These are phyloP conservation scores for Tetrahymena malaccensis DNA, from an alignment of 73 alveolate species.

Conservation along the genomic window DNA sequence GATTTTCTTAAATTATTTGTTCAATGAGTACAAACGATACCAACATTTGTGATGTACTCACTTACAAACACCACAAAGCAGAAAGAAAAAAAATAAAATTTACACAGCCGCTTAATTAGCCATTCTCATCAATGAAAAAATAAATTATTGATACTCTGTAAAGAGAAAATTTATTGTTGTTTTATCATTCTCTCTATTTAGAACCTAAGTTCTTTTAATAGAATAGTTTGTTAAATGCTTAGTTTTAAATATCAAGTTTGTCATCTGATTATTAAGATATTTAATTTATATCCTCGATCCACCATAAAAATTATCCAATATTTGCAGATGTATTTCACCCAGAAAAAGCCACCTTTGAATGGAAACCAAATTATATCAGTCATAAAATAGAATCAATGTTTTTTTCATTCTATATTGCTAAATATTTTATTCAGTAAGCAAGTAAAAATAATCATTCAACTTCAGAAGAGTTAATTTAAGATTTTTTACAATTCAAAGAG, in stretches of 20 bases:
- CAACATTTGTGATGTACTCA: not conserved
- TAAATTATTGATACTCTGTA: not conserved
- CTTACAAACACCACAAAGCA: not conserved
- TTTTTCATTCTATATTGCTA: not conserved
- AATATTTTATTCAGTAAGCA: not conserved
- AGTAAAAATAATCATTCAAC: not conserved
- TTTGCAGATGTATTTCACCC: not conserved
- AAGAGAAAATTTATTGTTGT: not conserved
- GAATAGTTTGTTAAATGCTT: not conserved
- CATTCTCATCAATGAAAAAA: not conserved
- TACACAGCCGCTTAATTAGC: not conserved
- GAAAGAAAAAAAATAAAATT: not conserved
- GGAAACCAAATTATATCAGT: not conserved
- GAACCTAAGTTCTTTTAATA: not conserved
- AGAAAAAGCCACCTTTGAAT: not conserved
- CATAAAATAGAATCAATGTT: not conserved
- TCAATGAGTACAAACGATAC: not conserved
- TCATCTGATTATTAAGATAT: not conserved
- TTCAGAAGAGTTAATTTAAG: not conserved
- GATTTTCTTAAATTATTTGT: not conserved
- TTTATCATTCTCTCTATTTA: not conserved
- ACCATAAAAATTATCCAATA: not conserved
- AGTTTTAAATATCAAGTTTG: not conserved
- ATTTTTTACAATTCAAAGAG: not conserved
- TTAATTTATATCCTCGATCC: not conserved